Percentiles rank a stretch among this genome's conserved stretches.
Evolutionary conservation across 2,329 filamentous ascomycete species (phyloP).

Genomic region (Trichoderma citrinoviride): DNA sequence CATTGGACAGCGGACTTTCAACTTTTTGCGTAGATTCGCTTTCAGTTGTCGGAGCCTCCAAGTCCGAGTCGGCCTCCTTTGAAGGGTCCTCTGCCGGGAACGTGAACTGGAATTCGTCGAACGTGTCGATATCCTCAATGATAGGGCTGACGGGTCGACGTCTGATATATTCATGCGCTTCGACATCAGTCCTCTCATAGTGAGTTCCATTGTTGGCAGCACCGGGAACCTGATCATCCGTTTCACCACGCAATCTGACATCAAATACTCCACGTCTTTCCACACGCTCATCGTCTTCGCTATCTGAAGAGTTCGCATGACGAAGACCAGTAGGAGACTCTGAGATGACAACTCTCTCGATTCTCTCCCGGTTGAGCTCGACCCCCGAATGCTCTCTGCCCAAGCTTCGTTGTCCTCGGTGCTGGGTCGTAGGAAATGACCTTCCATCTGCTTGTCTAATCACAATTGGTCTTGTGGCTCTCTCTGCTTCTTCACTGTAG

Average conservation of each 20-base stretch:
- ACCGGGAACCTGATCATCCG: not conserved
- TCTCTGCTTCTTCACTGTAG: not conserved
- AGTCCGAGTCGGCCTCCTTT: conserved; percentile 33
- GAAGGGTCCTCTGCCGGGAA: conserved; percentile 27
- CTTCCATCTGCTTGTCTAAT: not conserved
- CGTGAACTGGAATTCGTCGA: conserved; percentile 33
- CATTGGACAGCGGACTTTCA: conserved; percentile 13
- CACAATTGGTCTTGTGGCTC: not conserved
- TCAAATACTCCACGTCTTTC: not conserved
- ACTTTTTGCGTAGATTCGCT: conserved; percentile 24
- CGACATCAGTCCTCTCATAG: not conserved
- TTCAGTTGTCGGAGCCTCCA: conserved; percentile 31
- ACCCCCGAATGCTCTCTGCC: not conserved
- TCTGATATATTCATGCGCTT: not conserved
- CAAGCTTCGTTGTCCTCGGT: not conserved
- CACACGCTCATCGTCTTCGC: not conserved
- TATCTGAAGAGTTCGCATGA: not conserved
- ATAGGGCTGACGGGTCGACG: conserved; percentile 21
- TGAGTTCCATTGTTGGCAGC: not conserved
- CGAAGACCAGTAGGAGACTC: not conserved
- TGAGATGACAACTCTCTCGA: not conserved
- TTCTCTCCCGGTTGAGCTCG: not conserved
- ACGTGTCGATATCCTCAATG: conserved; percentile 31
- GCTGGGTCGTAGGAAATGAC: not conserved
- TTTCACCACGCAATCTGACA: not conserved